Conservation (phyloP, 768 basidiomycete species). For the Boletus pseudo-olivaceus region DNA sequence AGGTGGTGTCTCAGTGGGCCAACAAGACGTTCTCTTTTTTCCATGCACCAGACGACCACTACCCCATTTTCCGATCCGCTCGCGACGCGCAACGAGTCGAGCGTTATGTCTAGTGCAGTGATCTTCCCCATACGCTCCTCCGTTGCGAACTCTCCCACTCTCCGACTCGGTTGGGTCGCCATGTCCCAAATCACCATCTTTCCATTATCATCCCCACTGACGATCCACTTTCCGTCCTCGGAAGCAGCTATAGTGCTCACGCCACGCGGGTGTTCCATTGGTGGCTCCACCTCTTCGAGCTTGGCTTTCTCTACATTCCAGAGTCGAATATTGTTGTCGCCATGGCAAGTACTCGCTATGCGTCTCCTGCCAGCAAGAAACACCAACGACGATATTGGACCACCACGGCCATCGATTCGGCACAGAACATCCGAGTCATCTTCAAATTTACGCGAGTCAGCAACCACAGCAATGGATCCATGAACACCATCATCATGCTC, state of each 20-base stretch:
- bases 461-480: not conserved
- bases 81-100: slow-evolving; percentile 1
- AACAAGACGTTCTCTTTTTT: not conserved
- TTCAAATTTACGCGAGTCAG: not conserved
- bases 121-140: not conserved
- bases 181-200: slow-evolving; percentile 8
- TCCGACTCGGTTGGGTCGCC: not conserved
- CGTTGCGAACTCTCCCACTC: not conserved
- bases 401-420: not conserved
- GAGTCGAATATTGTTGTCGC: not conserved
- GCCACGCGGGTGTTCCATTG: not conserved
- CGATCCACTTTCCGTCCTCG: slow-evolving; percentile 6
- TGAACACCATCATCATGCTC: not conserved
- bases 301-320: not conserved
- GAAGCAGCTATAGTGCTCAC: slow-evolving; percentile 2
- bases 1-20: slow-evolving; percentile 1
- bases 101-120: slow-evolving; percentile 9
- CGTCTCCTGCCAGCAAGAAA: not conserved
- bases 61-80: slow-evolving; percentile 2
- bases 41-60: slow-evolving; percentile 1
- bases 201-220: slow-evolving; percentile 6
- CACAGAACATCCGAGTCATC: not conserved
- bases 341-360: not conserved
- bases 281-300: not conserved
- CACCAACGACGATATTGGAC: not conserved